phyloP scores from a whole-genome alignment of 2,329 filamentous ascomycete species.

The Neophaeococcomyces mojaviensis region DNA sequence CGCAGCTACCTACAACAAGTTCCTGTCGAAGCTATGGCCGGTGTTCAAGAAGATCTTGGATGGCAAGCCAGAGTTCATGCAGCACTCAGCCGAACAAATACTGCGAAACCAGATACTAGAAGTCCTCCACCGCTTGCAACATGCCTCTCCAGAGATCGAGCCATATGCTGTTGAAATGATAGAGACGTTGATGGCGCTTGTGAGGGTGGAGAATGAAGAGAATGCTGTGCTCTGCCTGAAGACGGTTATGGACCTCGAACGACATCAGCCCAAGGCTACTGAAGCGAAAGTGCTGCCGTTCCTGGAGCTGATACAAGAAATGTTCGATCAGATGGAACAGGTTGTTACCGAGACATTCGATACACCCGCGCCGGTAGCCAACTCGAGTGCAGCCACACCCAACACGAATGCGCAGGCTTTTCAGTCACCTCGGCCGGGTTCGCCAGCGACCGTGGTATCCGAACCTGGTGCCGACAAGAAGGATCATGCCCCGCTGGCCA shows the following conservation, averaged over 20 bases:
- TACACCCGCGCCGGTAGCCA: conserved; percentile 53
- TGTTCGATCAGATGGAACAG: conserved; percentile 90
- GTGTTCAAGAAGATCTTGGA: conserved; percentile 79
- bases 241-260: conserved; percentile 92
- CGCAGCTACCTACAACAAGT: conserved; percentile 67
- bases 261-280: conserved; percentile 80
- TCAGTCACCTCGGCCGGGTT: conserved; percentile 81
- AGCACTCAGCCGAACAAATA: conserved; percentile 85
- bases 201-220: conserved; percentile 91
- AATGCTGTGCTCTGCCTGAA: conserved; percentile 98
- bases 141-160: conserved; percentile 72
- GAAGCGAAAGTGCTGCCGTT: conserved; percentile 80
- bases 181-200: conserved; percentile 79
- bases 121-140: conserved; percentile 80
- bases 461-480: conserved; percentile 80
- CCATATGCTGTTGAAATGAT: conserved; percentile 82
- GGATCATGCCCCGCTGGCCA: conserved; percentile 70
- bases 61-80: conserved; percentile 83
- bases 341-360: conserved; percentile 95
- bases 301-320: conserved; percentile 82
- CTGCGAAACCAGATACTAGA: conserved; percentile 89
- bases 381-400: conserved; percentile 43
- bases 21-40: conserved; percentile 82
- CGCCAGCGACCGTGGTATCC: conserved; percentile 68
- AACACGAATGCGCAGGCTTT: conserved; percentile 56